phyloP scores from a whole-genome alignment of 257 asterid species.

The Striga asiatica region DNA sequence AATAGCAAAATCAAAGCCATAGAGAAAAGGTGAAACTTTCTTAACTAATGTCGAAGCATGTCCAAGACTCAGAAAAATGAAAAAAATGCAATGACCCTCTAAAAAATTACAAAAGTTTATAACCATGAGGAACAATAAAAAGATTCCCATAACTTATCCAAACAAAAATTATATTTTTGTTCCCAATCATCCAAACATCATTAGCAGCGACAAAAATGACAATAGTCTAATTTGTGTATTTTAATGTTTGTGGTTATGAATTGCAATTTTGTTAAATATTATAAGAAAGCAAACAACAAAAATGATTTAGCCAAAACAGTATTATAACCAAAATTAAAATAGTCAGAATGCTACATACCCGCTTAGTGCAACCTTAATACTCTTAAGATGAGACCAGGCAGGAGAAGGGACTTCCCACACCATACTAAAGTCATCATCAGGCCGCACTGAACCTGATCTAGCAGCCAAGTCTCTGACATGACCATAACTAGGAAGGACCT shows the following conservation, averaged over 20 bases:
- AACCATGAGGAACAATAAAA: too few relatives aligned
- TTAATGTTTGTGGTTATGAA: too few relatives aligned
- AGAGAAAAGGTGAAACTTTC: background rate
- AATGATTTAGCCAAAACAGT: background rate
- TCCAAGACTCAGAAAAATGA: background rate
- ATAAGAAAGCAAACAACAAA: too few relatives aligned
- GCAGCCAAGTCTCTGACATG: constrained; percentile 97
- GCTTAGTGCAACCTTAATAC: constrained; percentile 75
- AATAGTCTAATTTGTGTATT: too few relatives aligned
- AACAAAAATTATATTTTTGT: too few relatives aligned
- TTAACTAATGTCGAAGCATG: background rate
- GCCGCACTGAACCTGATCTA: constrained; percentile 93
- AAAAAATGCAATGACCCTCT: background rate
- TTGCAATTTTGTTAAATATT: too few relatives aligned
- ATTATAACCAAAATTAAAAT: constrained; percentile 6
- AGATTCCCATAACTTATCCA: too few relatives aligned
- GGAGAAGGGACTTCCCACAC: constrained; percentile 96
- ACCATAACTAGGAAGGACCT: constrained; percentile 89
- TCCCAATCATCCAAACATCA: too few relatives aligned
- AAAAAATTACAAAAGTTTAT: too few relatives aligned
- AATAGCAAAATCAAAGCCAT: background rate
- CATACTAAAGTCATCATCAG: constrained; percentile 94
- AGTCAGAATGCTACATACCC: constrained; percentile 44
- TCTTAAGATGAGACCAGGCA: constrained; percentile 94
- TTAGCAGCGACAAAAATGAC: too few relatives aligned